These are phyloP conservation scores for Dipodascus albidus DNA, from an alignment of 805 yeast genomes.

Conservation along the genomic window DNA sequence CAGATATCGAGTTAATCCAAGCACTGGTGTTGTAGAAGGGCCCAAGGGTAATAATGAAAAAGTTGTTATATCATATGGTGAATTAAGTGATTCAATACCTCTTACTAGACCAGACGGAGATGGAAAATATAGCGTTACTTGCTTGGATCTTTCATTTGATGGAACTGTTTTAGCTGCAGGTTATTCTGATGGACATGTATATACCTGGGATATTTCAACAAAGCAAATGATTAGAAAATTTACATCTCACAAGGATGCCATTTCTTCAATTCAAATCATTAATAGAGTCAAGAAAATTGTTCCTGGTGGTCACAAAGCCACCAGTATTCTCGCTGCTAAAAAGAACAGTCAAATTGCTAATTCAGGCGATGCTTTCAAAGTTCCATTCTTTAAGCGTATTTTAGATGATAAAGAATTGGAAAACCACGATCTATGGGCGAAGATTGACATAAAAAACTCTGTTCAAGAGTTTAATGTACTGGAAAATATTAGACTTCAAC, in stretches of 20 bases:
- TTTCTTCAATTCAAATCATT: conserved; percentile 12
- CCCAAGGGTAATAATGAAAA: conserved; percentile 50
- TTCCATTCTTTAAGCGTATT: conserved; percentile 20
- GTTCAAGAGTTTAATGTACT: background rate
- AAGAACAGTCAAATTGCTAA: conserved; percentile 2
- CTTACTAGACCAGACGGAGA: conserved; percentile 31
- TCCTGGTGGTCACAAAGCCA: background rate
- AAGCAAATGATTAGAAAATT: conserved; percentile 23
- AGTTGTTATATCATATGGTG: conserved; percentile 26
- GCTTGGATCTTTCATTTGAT: conserved; percentile 55
- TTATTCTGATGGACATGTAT: conserved; percentile 56
- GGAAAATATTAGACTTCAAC: conserved; percentile 1
- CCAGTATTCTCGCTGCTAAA: background rate
- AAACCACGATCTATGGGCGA: conserved; percentile 14
- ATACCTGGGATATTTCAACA: conserved; percentile 46
- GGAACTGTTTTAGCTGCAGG: conserved; percentile 68
- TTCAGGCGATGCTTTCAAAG: conserved; percentile 8
- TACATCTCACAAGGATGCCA: conserved; percentile 16
- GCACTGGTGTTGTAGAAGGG: conserved; percentile 35
- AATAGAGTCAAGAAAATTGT: conserved; percentile 3
- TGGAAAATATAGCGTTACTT: conserved; percentile 32
- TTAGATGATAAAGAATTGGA: conserved; percentile 9
- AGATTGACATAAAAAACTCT: conserved; percentile 6
- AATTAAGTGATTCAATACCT: conserved; percentile 25
- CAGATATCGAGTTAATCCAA: conserved; percentile 31